These are phyloP conservation scores for Syncephalastrum sp. DNA, from an alignment of 371 early-diverging fungal genomes.

Conservation along the genomic window DNA sequence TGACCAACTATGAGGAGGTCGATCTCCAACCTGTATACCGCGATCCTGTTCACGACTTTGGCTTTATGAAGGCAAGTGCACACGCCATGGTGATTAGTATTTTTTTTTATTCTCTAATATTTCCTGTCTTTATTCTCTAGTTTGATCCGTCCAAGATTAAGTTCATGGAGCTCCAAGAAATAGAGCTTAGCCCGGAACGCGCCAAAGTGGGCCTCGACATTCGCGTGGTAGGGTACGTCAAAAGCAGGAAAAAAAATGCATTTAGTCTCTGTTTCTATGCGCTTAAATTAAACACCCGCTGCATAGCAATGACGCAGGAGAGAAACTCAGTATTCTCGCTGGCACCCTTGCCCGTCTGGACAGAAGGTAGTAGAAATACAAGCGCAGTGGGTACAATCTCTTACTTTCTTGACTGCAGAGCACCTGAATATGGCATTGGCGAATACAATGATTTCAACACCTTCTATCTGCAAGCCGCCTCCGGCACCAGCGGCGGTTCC, in stretches of 20 bases:
- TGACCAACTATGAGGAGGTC: conserved; percentile 89
- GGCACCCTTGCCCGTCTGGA: conserved; percentile 82
- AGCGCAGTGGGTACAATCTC: too few relatives aligned
- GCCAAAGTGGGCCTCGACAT: conserved; percentile 84
- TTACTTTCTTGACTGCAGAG: conserved; percentile 25
- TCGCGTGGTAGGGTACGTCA: conserved; percentile 67
- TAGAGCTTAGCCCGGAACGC: conserved; percentile 69
- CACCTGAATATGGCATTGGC: conserved; percentile 43
- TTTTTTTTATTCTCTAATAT: too few relatives aligned
- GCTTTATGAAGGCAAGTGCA: conserved; percentile 40
- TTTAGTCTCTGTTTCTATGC: background rate
- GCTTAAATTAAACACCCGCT: background rate
- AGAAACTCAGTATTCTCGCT: conserved; percentile 77
- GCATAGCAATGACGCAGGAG: conserved; percentile 74
- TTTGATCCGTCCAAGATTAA: conserved; percentile 77
- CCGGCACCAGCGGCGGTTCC: conserved; percentile 67
- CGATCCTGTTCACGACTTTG: conserved; percentile 92
- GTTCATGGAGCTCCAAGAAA: conserved; percentile 68
- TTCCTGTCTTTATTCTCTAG: conserved; percentile 34
- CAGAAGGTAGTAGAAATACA: background rate
- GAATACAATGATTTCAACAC: conserved; percentile 74
- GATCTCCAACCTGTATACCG: conserved; percentile 77
- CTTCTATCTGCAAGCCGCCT: conserved; percentile 70
- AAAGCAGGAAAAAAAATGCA: conserved; percentile 4
- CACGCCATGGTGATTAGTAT: too few relatives aligned